Percentiles rank a stretch among this genome's conserved stretches.
Evolutionary conservation across 352 stramenopile species (phyloP).

Genomic region (Pythium volutum): DNA sequence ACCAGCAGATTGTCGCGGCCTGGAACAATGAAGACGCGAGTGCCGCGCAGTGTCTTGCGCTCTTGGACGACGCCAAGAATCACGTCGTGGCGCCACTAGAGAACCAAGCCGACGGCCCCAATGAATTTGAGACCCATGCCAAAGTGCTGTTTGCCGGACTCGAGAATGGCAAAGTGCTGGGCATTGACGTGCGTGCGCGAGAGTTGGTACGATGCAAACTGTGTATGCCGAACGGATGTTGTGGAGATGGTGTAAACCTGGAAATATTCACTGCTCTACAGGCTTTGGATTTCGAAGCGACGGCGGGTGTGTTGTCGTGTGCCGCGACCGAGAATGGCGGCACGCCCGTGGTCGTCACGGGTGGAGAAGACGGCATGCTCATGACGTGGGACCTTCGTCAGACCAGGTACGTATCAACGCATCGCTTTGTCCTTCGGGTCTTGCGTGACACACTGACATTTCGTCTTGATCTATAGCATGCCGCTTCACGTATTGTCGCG

Average conservation of each 20-base stretch:
- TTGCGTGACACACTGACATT: background rate
- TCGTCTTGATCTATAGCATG: conserved; percentile 21
- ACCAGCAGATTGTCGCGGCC: conserved; percentile 47
- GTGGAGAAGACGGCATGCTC: conserved; percentile 60
- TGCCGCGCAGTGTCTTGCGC: conserved; percentile 44
- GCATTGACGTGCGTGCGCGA: conserved; percentile 54
- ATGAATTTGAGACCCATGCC: conserved; percentile 55
- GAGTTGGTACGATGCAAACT: conserved; percentile 28
- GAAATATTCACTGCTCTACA: conserved; percentile 4
- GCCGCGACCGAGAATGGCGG: conserved; percentile 10
- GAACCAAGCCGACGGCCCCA: conserved; percentile 13
- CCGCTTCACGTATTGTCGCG: conserved; percentile 52
- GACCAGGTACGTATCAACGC: conserved; percentile 37
- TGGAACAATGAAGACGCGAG: conserved; percentile 62
- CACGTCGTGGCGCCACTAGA: conserved; percentile 15
- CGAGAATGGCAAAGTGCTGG: conserved; percentile 54
- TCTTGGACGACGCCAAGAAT: conserved; percentile 32
- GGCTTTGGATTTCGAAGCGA: conserved; percentile 11
- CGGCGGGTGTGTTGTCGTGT: conserved; percentile 11
- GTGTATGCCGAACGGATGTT: too few species aligned
- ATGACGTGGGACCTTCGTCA: conserved; percentile 60
- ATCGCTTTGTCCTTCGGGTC: background rate
- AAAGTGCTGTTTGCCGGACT: conserved; percentile 66
- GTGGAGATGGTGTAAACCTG: too few species aligned
- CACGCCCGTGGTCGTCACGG: conserved; percentile 44